These are phyloP conservation scores for Saccharomyces pastorianus DNA, from an alignment of 1,139 yeast species.

Conservation along the genomic window DNA sequence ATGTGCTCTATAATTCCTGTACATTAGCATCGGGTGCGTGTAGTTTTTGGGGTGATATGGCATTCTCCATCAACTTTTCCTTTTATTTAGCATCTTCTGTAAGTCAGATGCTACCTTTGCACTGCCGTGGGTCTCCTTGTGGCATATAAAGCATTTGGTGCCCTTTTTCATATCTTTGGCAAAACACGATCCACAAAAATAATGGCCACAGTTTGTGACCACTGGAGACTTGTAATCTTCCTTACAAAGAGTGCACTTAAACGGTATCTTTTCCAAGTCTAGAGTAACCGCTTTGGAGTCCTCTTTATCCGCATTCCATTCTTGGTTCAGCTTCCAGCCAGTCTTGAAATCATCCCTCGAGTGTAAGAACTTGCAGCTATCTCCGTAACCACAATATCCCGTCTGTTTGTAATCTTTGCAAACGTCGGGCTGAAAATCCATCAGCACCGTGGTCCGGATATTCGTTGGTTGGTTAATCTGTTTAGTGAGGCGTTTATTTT, in stretches of 20 bases:
- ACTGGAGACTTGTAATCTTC: constrained; percentile 51
- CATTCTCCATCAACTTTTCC: background rate
- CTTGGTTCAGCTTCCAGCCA: constrained; percentile 59
- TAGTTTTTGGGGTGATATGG: background rate
- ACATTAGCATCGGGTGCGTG: background rate
- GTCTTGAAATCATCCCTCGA: constrained; percentile 78
- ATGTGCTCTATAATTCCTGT: background rate
- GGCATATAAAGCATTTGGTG: constrained; percentile 51
- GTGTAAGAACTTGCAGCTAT: constrained; percentile 92
- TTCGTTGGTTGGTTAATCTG: constrained; percentile 38
- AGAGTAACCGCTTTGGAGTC: constrained; percentile 7
- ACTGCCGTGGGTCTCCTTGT: constrained; percentile 49
- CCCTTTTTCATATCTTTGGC: constrained; percentile 41
- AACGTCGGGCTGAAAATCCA: constrained; percentile 89
- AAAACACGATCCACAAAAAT: constrained; percentile 61
- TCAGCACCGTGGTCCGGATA: constrained; percentile 61
- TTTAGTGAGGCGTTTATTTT: background rate
- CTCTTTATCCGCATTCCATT: constrained; percentile 50
- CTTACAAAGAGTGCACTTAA: constrained; percentile 59
- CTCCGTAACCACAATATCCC: constrained; percentile 97
- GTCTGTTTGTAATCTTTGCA: constrained; percentile 89
- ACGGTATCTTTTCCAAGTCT: constrained; percentile 39
- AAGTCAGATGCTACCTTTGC: constrained; percentile 25
- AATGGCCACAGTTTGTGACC: constrained; percentile 56
- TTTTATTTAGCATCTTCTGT: constrained; percentile 5